Evolutionary conservation across 2,329 filamentous ascomycete genomes (phyloP), one percentile per base, ranked within the genome.

Genomic region (Cylindrodendrum hubeiense): DNA sequence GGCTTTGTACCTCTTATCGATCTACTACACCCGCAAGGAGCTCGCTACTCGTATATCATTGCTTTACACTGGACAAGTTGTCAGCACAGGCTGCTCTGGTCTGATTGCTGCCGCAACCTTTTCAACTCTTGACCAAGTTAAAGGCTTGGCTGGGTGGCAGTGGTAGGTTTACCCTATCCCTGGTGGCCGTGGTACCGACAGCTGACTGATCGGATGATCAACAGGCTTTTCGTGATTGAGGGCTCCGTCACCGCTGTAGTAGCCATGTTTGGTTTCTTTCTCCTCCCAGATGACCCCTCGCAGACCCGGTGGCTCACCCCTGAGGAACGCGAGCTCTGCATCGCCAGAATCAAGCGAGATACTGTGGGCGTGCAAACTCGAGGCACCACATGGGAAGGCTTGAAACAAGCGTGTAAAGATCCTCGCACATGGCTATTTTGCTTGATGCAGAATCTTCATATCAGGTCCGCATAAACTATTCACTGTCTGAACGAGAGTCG

Each of bases 51-150:
- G 65, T 7, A 65, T 67, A 21, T 67, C 65, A 12, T 19, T 67
- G 5, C 41, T 67, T 4, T 67, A 67, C 17, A 65, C 65, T 5
- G 60, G 54, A 3, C 54, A 67, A 19, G 62, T 67, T 24, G 83
- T 92, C 3, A 89, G 87, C 2, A 89, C 89, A 2, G 89, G 90
- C 1, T 91, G 92, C 71, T 89, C 88, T 2, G 89, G 88, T 5
- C 75, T 88, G 5, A 84, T 89, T 28, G 83, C 85, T 1, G 86
- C 85, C 1, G 86, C 89, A 2, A 90, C 92, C 53, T 87, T 86
- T 1, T 65, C 53, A 52, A 67, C 63, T 2, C 59, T 69, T 3
- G 60, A 67, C 15, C 80, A 84, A 5, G 78, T 79, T 4, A 78
- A 77, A 10, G 89, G 89, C 2, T 77, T 90, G 2, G 78, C 81